Percentiles rank a stretch among this genome's conserved stretches.
Conservation (phyloP, 768 basidiomycete species). For the Psilocybe azurescens region DNA sequence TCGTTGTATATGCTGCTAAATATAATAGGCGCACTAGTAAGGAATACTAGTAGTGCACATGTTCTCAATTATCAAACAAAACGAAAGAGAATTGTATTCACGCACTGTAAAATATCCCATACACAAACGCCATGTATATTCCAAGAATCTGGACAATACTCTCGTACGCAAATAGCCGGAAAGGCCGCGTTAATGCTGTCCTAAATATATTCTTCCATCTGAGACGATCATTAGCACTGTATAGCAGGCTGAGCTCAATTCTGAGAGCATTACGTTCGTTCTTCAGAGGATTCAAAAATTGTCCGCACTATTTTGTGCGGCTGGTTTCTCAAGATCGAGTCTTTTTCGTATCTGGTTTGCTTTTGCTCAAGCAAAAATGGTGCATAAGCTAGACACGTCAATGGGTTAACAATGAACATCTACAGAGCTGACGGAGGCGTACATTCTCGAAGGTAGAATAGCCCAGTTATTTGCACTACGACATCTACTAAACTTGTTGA, state of each 20-base stretch:
- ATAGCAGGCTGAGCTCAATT: not conserved
- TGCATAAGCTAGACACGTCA: conserved; percentile 41
- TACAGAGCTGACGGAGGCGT: conserved; percentile 20
- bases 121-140: conserved; percentile 72
- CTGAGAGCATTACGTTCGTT: conserved; percentile 48
- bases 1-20: conserved; percentile 61
- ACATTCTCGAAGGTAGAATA: conserved; percentile 71
- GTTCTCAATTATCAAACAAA: not conserved
- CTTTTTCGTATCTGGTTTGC: conserved; percentile 49
- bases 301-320: conserved; percentile 46
- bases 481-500: conserved; percentile 64
- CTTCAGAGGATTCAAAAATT: conserved; percentile 45
- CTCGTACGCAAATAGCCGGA: conserved; percentile 62
- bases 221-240: not conserved
- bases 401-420: not conserved
- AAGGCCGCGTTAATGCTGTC: conserved; percentile 68
- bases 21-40: conserved; percentile 68
- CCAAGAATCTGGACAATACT: conserved; percentile 73
- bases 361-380: conserved; percentile 52
- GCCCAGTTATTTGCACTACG: conserved; percentile 56
- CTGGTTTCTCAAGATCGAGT: conserved; percentile 54
- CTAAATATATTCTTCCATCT: conserved; percentile 60
- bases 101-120: conserved; percentile 61
- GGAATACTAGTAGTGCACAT: conserved; percentile 50
- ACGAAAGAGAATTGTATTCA: not conserved